Percentiles rank a stretch among this genome's conserved stretches.
These are phyloP conservation scores for Dioszegia hungarica DNA, from an alignment of 768 basidiomycete species.

Conservation along the genomic window DNA sequence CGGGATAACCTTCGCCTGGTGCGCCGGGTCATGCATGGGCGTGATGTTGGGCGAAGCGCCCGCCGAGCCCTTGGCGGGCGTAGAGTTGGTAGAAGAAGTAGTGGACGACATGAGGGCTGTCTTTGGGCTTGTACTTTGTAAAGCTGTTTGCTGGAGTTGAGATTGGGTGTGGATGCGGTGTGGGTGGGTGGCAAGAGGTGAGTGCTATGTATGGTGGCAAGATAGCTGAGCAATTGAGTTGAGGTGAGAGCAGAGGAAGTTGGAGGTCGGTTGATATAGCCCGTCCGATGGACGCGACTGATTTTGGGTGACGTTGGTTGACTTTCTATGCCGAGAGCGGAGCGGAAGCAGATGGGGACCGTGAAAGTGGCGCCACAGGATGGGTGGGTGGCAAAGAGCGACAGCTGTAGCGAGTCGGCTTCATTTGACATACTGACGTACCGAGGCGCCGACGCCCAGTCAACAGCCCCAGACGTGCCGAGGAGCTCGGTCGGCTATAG, in stretches of 20 bases:
- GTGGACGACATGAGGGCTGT: neutral
- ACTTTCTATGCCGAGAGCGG: slow-evolving; percentile 3
- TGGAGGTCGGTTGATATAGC: neutral
- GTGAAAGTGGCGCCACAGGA: no score
- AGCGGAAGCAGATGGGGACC: neutral
- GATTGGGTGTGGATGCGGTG: neutral
- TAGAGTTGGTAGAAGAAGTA: slow-evolving; percentile 7
- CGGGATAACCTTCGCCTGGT: slow-evolving; percentile 42
- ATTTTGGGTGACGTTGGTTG: neutral
- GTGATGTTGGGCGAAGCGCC: slow-evolving; percentile 42
- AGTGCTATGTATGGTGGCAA: neutral
- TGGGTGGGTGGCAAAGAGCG: no score
- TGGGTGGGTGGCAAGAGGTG: neutral
- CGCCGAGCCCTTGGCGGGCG: slow-evolving; percentile 10
- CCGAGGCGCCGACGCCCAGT: no score
- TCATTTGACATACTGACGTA: no score
- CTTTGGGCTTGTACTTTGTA: neutral
- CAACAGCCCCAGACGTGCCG: no score
- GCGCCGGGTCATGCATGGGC: slow-evolving; percentile 47
- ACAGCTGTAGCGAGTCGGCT: no score
- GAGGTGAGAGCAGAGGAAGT: neutral
- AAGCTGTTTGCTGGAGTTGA: neutral
- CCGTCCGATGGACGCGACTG: slow-evolving; percentile 1
- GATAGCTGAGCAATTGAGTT: neutral
- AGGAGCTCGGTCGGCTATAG: no score